Evolutionary conservation across 2,329 filamentous ascomycete species (phyloP).

Genomic region (Geoglossum cookeanum): DNA sequence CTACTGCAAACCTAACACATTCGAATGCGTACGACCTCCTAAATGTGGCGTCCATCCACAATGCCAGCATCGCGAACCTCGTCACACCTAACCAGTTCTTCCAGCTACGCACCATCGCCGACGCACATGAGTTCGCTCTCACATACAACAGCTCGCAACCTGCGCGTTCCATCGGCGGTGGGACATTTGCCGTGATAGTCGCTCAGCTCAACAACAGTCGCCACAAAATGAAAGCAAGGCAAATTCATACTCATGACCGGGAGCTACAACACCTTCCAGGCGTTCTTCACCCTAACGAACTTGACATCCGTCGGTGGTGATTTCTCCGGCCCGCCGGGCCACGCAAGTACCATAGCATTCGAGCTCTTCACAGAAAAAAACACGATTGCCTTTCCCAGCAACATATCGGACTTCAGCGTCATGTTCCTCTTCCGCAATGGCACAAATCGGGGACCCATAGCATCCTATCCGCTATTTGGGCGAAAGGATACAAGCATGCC

Average conservation of each 20-base stretch:
- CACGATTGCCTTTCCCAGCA: conserved; percentile 22
- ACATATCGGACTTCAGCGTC: conserved; percentile 31
- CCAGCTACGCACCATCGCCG: conserved; percentile 54
- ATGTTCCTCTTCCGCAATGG: conserved; percentile 46
- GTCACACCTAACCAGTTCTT: conserved; percentile 39
- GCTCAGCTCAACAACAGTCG: conserved; percentile 25
- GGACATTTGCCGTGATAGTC: conserved; percentile 28
- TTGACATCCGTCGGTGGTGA: conserved; percentile 30
- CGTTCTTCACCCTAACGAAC: conserved; percentile 40
- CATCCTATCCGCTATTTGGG: conserved; percentile 42
- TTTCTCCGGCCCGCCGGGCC: conserved; percentile 66
- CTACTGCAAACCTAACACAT: conserved; percentile 24
- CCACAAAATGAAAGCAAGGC: conserved; percentile 13
- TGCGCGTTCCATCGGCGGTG: conserved; percentile 27
- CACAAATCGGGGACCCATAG: conserved; percentile 27
- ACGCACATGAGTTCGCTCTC: conserved; percentile 63
- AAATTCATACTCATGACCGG: conserved; percentile 37
- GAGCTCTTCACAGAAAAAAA: conserved; percentile 42
- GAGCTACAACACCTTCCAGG: conserved; percentile 39
- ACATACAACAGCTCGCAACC: conserved; percentile 49
- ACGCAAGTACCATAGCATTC: conserved; percentile 64
- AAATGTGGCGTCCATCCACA: conserved; percentile 44
- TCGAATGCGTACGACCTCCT: conserved; percentile 47
- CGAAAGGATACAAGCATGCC: conserved; percentile 34
- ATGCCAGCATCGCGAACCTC: conserved; percentile 41